Evolutionary conservation across 768 basidiomycete genomes (phyloP).

Genomic region (Termitomyces sp.): DNA sequence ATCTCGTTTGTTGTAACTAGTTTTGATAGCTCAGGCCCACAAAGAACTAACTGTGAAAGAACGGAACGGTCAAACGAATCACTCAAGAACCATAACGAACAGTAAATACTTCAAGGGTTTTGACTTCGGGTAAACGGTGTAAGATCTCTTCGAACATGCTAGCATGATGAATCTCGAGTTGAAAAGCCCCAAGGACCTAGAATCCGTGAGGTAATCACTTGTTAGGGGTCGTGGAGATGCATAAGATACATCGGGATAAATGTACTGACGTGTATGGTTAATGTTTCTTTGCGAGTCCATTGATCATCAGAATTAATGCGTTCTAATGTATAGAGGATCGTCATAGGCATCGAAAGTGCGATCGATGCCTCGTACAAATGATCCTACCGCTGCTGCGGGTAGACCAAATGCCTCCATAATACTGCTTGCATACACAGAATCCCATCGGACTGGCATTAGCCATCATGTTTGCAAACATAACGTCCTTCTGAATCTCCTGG

Average conservation of each 20-base stretch:
- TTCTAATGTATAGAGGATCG: constrained; percentile 19
- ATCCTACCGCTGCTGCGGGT: background rate
- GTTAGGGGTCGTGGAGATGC: background rate
- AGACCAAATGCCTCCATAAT: background rate
- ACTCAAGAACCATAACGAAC: background rate
- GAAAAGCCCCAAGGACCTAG: constrained; percentile 23
- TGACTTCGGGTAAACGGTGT: constrained; percentile 25
- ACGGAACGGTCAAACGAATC: background rate
- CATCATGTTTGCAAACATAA: background rate
- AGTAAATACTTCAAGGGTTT: constrained; percentile 20
- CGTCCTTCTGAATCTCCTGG: constrained; percentile 9
- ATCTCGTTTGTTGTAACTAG: background rate
- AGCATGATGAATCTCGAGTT: constrained; percentile 16
- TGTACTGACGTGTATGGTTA: constrained; percentile 17
- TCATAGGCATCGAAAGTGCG: constrained; percentile 20
- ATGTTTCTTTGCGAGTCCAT: constrained; percentile 14
- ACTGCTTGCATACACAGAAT: constrained; percentile 6
- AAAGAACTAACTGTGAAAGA: constrained; percentile 1
- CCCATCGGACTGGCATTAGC: constrained; percentile 10
- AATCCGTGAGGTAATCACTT: background rate
- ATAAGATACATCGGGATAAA: background rate
- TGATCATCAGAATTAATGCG: constrained; percentile 10
- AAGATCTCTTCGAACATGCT: constrained; percentile 28
- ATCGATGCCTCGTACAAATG: constrained; percentile 16
- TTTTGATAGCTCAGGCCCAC: constrained; percentile 3